Conservation (phyloP, 495 filamentous ascomycete species). For the Annulohypoxylon moriforme region DNA sequence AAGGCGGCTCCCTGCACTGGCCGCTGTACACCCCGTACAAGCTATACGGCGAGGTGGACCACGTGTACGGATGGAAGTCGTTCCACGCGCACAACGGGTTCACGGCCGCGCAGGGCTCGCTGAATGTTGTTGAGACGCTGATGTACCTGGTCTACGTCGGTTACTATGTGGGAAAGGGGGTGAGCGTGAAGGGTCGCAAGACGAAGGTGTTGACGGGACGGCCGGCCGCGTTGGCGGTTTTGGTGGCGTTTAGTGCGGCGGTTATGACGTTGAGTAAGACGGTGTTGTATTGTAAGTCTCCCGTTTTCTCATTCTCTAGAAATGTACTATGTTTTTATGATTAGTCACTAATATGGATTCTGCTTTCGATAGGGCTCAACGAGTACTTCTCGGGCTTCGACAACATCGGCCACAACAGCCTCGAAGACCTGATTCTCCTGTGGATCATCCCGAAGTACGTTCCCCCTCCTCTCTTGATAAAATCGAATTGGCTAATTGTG, state of each 20-base stretch:
- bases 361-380: slow-evolving; percentile 74
- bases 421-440: slow-evolving; percentile 65
- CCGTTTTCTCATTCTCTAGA: too few species aligned
- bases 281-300: slow-evolving; percentile 77
- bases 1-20: slow-evolving; percentile 77
- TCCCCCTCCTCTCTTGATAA: background rate
- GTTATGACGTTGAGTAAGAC: slow-evolving; percentile 92
- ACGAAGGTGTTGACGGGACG: slow-evolving; percentile 64
- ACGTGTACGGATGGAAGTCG: slow-evolving; percentile 86
- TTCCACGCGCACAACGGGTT: slow-evolving; percentile 80
- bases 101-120: slow-evolving; percentile 75
- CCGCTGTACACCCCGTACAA: slow-evolving; percentile 84
- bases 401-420: slow-evolving; percentile 81
- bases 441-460: slow-evolving; percentile 89
- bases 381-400: slow-evolving; percentile 81
- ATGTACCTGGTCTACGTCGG: slow-evolving; percentile 78
- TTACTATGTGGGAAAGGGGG: slow-evolving; percentile 65
- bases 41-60: slow-evolving; percentile 83
- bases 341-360: slow-evolving; percentile 23
- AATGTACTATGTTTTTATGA: background rate
- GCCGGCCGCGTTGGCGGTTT: slow-evolving; percentile 69
- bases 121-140: slow-evolving; percentile 80
- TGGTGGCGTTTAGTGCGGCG: slow-evolving; percentile 74
- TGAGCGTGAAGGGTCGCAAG: slow-evolving; percentile 17
- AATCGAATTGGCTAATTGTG: slow-evolving; percentile 19